Conservation (phyloP, 2,329 filamentous ascomycete genomes). For the Pyricularia sp. region DNA sequence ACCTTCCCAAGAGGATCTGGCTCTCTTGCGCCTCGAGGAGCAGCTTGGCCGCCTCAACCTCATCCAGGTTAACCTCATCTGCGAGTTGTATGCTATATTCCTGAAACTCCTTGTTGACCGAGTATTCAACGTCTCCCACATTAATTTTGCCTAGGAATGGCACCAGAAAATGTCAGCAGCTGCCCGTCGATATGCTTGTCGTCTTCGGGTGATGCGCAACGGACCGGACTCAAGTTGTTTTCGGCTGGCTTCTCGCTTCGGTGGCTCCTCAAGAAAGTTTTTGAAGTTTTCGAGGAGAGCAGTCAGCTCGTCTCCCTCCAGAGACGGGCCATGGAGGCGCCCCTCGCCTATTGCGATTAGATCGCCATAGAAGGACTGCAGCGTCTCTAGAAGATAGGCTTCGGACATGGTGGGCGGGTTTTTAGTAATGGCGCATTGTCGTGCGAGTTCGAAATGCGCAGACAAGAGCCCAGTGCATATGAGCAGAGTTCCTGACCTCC, state of each 20-base stretch:
- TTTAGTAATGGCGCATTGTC: slow-evolving; percentile 3
- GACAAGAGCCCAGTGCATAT: not conserved
- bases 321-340: slow-evolving; percentile 43
- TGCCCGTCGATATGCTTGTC: not conserved
- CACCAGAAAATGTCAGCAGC: not conserved
- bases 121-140: slow-evolving; percentile 60
- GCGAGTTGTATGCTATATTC: slow-evolving; percentile 70
- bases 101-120: slow-evolving; percentile 77
- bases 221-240: slow-evolving; percentile 55
- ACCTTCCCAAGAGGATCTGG: slow-evolving; percentile 53
- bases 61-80: slow-evolving; percentile 82
- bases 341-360: slow-evolving; percentile 64
- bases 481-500: not conserved
- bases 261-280: slow-evolving; percentile 60
- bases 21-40: slow-evolving; percentile 63
- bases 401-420: slow-evolving; percentile 50
- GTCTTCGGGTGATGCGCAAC: slow-evolving; percentile 9
- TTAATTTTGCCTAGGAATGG: slow-evolving; percentile 55
- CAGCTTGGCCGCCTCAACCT: slow-evolving; percentile 67
- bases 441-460: not conserved
- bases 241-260: slow-evolving; percentile 63
- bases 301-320: slow-evolving; percentile 61
- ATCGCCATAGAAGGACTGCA: slow-evolving; percentile 78
- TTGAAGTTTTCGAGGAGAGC: slow-evolving; percentile 53
- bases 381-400: slow-evolving; percentile 57